Conservation (phyloP, 1,139 yeast genomes). For the Blastobotrys proliferans region DNA sequence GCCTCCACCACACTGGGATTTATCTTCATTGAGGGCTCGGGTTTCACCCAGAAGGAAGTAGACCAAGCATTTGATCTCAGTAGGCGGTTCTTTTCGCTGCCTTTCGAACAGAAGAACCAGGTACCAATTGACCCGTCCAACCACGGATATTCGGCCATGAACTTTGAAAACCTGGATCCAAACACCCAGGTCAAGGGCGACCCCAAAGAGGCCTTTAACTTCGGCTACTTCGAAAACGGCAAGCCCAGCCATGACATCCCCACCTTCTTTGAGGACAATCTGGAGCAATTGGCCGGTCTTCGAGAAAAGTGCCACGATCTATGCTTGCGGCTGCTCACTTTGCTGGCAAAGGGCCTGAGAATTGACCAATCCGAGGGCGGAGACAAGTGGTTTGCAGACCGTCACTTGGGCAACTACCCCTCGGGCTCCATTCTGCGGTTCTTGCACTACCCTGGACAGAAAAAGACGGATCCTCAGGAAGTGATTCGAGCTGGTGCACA, state of each 20-base stretch:
- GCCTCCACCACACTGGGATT: constrained; percentile 73
- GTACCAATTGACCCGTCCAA: constrained; percentile 49
- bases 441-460: constrained; percentile 64
- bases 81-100: constrained; percentile 51
- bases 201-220: constrained; percentile 53
- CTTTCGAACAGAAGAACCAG: constrained; percentile 46
- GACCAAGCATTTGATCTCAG: constrained; percentile 51
- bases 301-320: constrained; percentile 44
- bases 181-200: constrained; percentile 48
- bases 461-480: constrained; percentile 47
- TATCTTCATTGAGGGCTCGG: constrained; percentile 69
- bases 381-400: constrained; percentile 57
- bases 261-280: constrained; percentile 28
- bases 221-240: constrained; percentile 32
- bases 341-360: constrained; percentile 58
- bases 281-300: constrained; percentile 29
- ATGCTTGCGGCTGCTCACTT: constrained; percentile 29
- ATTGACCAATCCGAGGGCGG: constrained; percentile 48
- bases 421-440: constrained; percentile 66
- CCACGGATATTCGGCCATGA: constrained; percentile 59
- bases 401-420: constrained; percentile 43
- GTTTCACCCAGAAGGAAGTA: constrained; percentile 56
- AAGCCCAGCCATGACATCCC: constrained; percentile 41
- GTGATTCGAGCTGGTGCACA: constrained; percentile 82
- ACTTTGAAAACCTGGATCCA: constrained; percentile 50